Evolutionary conservation across 2,329 filamentous ascomycete species (phyloP).

Genomic region (Parastagonospora nodorum): DNA sequence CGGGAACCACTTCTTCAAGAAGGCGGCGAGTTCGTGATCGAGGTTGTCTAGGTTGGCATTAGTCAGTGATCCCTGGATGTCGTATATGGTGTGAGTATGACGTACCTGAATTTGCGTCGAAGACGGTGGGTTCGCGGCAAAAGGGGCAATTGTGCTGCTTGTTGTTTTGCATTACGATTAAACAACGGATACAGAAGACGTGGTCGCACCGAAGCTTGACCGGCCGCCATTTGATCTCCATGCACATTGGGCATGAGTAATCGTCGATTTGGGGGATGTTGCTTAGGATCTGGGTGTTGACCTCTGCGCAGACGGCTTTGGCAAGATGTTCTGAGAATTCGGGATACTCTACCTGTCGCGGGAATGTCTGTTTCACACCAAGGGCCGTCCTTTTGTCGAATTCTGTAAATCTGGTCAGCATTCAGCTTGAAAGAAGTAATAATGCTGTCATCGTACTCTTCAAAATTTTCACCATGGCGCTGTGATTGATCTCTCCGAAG

Average conservation of each 20-base stretch:
- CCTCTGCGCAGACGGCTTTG: constrained; percentile 74
- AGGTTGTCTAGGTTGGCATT: constrained; percentile 62
- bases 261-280: constrained; percentile 83
- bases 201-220: constrained; percentile 77
- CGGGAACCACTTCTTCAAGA: constrained; percentile 77
- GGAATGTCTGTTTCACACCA: constrained; percentile 68
- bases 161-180: constrained; percentile 77
- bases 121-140: constrained; percentile 73
- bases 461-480: constrained; percentile 79
- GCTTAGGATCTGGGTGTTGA: constrained; percentile 73
- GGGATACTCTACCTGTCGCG: constrained; percentile 60
- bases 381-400: constrained; percentile 86
- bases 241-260: constrained; percentile 81
- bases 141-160: constrained; percentile 73
- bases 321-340: constrained; percentile 70
- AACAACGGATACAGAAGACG: constrained; percentile 82
- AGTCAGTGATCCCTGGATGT: not conserved
- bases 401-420: constrained; percentile 55
- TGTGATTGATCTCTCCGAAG: constrained; percentile 83
- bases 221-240: constrained; percentile 78
- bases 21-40: constrained; percentile 69
- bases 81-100: constrained; percentile 1
- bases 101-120: constrained; percentile 70
- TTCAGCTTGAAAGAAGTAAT: not conserved
- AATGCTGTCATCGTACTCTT: constrained; percentile 65